Percentiles rank a stretch among this genome's conserved stretches.
Evolutionary conservation across 805 yeast genomes (phyloP).

Genomic region (Hanseniaspora lindneri): DNA sequence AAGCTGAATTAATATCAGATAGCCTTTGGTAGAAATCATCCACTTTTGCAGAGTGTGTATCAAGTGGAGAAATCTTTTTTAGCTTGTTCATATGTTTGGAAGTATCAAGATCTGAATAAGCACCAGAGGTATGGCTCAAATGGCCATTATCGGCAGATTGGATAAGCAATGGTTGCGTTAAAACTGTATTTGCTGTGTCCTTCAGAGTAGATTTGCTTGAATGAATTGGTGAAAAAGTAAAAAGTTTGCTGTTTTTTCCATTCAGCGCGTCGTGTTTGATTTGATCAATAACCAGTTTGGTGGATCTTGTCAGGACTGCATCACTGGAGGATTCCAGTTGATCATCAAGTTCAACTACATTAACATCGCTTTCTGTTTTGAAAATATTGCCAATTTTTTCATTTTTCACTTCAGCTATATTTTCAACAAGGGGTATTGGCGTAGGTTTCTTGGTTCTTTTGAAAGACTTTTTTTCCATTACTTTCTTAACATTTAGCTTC

Average conservation of each 20-base stretch:
- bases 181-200: neutral
- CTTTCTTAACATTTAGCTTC: neutral
- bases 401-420: neutral
- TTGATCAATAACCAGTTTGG: conserved; percentile 12
- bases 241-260: neutral
- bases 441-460: conserved; percentile 7
- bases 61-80: conserved; percentile 9
- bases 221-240: conserved; percentile 9
- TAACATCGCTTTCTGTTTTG: no score
- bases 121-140: no score
- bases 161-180: neutral
- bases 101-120: neutral
- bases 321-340: no score
- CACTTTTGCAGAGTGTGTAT: neutral
- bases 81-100: neutral
- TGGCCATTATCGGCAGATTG: neutral
- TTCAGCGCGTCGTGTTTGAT: conserved; percentile 12
- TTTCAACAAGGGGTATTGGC: conserved; percentile 4
- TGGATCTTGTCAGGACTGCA: conserved; percentile 10
- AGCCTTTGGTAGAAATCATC: no score
- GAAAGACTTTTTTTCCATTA: neutral
- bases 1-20: no score
- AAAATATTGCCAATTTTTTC: neutral
- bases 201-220: neutral
- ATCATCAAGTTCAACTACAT: no score